These are phyloP conservation scores for Salix suchowensis DNA, from an alignment of 345 rosid genomes.

Conservation along the genomic window DNA sequence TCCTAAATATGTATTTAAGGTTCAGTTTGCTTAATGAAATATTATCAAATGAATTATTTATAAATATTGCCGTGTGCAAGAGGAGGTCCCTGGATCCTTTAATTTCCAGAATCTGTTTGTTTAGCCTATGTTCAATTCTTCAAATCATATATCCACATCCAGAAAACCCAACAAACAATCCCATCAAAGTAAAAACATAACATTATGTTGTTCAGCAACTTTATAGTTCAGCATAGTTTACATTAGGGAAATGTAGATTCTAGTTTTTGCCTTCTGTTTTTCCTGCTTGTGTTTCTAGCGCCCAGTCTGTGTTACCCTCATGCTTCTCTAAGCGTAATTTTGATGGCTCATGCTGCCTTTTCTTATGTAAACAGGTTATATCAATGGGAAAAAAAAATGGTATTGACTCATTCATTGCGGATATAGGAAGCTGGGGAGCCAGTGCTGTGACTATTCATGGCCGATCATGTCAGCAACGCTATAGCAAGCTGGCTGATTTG, in stretches of 20 bases:
- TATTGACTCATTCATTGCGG: constrained; percentile 67
- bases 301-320: too few species aligned
- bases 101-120: too few species aligned
- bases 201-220: background rate
- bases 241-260: background rate
- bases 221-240: background rate
- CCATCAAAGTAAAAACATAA: too few species aligned
- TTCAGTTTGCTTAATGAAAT: too few species aligned
- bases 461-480: constrained; percentile 88
- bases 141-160: too few species aligned
- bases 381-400: constrained; percentile 64
- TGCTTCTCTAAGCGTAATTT: background rate
- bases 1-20: too few species aligned
- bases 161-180: too few species aligned
- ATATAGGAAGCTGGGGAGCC: constrained; percentile 80
- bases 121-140: too few species aligned
- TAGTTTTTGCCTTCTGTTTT: background rate
- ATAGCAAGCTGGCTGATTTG: constrained; percentile 92
- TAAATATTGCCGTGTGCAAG: too few species aligned
- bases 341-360: background rate
- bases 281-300: constrained; percentile 11
- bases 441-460: constrained; percentile 88
- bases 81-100: too few species aligned
- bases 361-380: constrained; percentile 60
- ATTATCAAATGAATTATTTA: too few species aligned